These are phyloP conservation scores for Aspergillus avenaceus DNA, from an alignment of 495 filamentous ascomycete genomes.

Conservation along the genomic window DNA sequence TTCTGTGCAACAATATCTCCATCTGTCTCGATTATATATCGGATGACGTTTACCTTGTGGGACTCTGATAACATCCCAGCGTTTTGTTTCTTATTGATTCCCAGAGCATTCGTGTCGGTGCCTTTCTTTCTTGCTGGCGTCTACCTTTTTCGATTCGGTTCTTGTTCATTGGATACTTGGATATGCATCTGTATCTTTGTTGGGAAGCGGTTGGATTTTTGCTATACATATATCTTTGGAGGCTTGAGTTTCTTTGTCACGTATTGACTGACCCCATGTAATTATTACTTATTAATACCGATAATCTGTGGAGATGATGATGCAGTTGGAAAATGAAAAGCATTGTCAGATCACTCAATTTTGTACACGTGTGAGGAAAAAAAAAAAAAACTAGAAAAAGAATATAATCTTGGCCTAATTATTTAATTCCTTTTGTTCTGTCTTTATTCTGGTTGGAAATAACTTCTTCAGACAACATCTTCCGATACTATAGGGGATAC, in stretches of 20 bases:
- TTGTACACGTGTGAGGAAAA: neutral
- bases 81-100: slow-evolving; percentile 10
- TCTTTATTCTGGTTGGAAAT: neutral
- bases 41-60: neutral
- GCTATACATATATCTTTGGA: slow-evolving; percentile 16
- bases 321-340: neutral
- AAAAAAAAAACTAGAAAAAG: too few relatives aligned
- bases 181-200: slow-evolving; percentile 1
- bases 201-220: slow-evolving; percentile 3
- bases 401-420: too few relatives aligned
- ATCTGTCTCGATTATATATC: slow-evolving; percentile 13
- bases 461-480: too few relatives aligned
- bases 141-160: slow-evolving; percentile 8
- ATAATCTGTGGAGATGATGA: slow-evolving; percentile 12
- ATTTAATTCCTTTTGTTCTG: neutral
- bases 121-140: slow-evolving; percentile 13
- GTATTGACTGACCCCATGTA: slow-evolving; percentile 20
- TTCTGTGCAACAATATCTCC: slow-evolving; percentile 6
- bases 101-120: slow-evolving; percentile 14
- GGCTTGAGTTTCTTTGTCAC: slow-evolving; percentile 11
- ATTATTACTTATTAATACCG: slow-evolving; percentile 20
- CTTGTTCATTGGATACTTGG: neutral
- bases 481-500: too few relatives aligned
- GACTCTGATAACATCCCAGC: slow-evolving; percentile 2
- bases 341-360: slow-evolving; percentile 3